Percentiles rank a stretch among this genome's conserved stretches.
These are phyloP conservation scores for Earliella scabrosa DNA, from an alignment of 1,284 basidiomycete species.

Conservation along the genomic window DNA sequence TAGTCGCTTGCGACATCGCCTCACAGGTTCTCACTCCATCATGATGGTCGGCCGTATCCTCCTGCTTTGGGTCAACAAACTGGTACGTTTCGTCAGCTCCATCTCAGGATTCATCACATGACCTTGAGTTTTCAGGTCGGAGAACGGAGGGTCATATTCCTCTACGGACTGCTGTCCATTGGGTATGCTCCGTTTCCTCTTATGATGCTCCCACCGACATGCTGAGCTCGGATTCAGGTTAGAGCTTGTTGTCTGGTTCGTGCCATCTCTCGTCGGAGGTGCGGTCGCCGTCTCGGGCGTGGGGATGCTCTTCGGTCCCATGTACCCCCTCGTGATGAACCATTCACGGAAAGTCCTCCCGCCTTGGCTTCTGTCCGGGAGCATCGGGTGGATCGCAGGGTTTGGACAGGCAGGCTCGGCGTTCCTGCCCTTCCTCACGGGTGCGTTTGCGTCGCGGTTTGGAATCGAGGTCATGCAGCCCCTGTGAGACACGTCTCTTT, in stretches of 20 bases:
- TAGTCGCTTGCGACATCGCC: too few relatives aligned
- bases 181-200: slow-evolving; percentile 28
- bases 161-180: slow-evolving; percentile 43
- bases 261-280: slow-evolving; percentile 56
- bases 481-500: slow-evolving; percentile 18
- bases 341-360: slow-evolving; percentile 53
- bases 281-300: slow-evolving; percentile 59
- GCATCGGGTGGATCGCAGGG: slow-evolving; percentile 63
- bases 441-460: slow-evolving; percentile 50
- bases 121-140: slow-evolving; percentile 38
- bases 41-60: slow-evolving; percentile 47
- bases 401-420: slow-evolving; percentile 61
- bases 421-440: slow-evolving; percentile 58
- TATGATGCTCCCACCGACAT: not conserved
- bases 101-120: not conserved
- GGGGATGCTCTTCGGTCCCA: slow-evolving; percentile 53
- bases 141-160: slow-evolving; percentile 44
- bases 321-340: slow-evolving; percentile 61
- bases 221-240: slow-evolving; percentile 42
- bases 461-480: slow-evolving; percentile 38
- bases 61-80: slow-evolving; percentile 54
- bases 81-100: slow-evolving; percentile 34
- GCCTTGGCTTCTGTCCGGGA: slow-evolving; percentile 53
- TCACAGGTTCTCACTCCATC: too few relatives aligned
- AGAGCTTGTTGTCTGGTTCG: slow-evolving; percentile 63